A percentile compares a stretch with the other conserved stretches of the same genome.
These are phyloP conservation scores for Viridothelium virens DNA, from an alignment of 495 filamentous ascomycete genomes.

Conservation along the genomic window DNA sequence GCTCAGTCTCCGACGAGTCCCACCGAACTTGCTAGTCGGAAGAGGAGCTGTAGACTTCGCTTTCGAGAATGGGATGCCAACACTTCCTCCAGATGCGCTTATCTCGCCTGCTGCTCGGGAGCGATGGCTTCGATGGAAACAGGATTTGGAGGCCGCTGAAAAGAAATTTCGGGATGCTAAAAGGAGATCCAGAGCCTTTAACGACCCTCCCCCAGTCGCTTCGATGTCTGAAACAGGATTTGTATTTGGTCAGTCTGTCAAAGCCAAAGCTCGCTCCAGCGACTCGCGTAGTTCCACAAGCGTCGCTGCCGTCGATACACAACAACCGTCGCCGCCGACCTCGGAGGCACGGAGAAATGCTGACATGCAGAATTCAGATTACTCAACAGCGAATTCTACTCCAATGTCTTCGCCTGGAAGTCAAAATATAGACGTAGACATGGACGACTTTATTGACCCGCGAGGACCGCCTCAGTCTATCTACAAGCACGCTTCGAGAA, in stretches of 20 bases:
- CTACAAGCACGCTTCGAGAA: constrained; percentile 25
- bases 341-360: constrained; percentile 15
- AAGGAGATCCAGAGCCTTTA: background rate
- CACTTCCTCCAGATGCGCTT: constrained; percentile 62
- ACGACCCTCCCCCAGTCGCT: background rate
- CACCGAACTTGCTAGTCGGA: constrained; percentile 84
- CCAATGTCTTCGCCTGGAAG: constrained; percentile 2
- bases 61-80: constrained; percentile 59
- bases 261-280: background rate
- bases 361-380: background rate
- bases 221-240: background rate
- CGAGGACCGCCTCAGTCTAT: constrained; percentile 24
- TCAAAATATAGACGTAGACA: background rate
- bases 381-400: constrained; percentile 11
- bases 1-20: constrained; percentile 74
- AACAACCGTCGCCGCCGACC: constrained; percentile 24
- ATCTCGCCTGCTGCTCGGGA: constrained; percentile 66
- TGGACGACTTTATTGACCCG: constrained; percentile 21
- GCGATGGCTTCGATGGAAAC: constrained; percentile 67
- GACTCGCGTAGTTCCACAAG: background rate
- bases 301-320: background rate
- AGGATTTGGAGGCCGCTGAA: constrained; percentile 59
- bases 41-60: constrained; percentile 80
- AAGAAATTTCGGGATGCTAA: constrained; percentile 16
- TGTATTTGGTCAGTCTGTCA: background rate